phyloP scores from a whole-genome alignment of 2,329 filamentous ascomycete genomes.

The Curvularia eragrostidis region DNA sequence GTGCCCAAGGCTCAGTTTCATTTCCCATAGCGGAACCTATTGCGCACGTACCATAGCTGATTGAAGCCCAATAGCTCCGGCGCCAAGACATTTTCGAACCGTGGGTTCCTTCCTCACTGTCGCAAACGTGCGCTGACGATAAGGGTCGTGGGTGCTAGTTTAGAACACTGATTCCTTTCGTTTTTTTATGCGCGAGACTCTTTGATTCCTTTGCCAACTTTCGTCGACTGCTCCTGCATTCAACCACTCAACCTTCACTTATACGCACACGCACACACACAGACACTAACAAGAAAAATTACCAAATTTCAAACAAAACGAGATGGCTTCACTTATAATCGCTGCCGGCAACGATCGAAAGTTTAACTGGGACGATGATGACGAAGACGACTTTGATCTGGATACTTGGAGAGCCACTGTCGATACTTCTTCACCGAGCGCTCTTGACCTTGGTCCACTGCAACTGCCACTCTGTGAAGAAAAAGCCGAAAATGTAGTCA shows the following conservation, averaged over 20 bases:
- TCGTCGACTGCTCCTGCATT: background rate
- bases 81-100: constrained; percentile 6
- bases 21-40: background rate
- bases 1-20: background rate
- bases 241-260: background rate
- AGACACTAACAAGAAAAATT: background rate
- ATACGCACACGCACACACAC: background rate
- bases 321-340: constrained; percentile 11
- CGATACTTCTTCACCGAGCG: constrained; percentile 21
- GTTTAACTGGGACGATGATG: constrained; percentile 35
- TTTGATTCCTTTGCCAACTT: background rate
- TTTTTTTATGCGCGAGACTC: background rate
- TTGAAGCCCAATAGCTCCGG: constrained; percentile 4
- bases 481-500: background rate
- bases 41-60: constrained; percentile 11
- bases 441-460: constrained; percentile 13
- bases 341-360: constrained; percentile 8
- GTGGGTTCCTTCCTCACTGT: constrained; percentile 7
- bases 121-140: constrained; percentile 1
- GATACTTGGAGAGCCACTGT: constrained; percentile 22
- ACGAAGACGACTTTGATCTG: constrained; percentile 30
- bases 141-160: background rate
- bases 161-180: background rate
- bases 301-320: background rate
- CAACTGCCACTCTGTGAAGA: constrained; percentile 8